Evolutionary conservation across 2,329 filamentous ascomycete species (phyloP).

Genomic region (Claviceps quebecensis): DNA sequence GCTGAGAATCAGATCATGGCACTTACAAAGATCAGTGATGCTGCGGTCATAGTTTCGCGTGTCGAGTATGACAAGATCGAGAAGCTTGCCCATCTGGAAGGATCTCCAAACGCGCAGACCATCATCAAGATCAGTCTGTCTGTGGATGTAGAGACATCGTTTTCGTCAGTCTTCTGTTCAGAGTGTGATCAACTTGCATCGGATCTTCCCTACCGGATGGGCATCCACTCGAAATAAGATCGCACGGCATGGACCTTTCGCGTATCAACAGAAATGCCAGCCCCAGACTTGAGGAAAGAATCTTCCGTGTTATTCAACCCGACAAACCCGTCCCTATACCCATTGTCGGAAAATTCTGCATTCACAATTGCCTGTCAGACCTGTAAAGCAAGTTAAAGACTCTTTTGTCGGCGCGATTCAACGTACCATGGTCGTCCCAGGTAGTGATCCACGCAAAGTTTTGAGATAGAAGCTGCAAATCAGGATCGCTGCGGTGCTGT

Average conservation of each 20-base stretch:
- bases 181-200: not conserved
- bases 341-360: slow-evolving; percentile 46
- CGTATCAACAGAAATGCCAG: slow-evolving; percentile 50
- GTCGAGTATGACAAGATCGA: slow-evolving; percentile 56
- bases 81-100: slow-evolving; percentile 50
- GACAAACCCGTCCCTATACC: slow-evolving; percentile 46
- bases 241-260: slow-evolving; percentile 61
- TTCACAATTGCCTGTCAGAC: not conserved
- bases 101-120: slow-evolving; percentile 54
- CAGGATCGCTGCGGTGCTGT: slow-evolving; percentile 26
- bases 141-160: not conserved
- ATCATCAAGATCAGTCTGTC: slow-evolving; percentile 54
- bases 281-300: slow-evolving; percentile 43
- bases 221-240: slow-evolving; percentile 51
- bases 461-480: slow-evolving; percentile 26
- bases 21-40: slow-evolving; percentile 34
- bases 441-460: slow-evolving; percentile 31
- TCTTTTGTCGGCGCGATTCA: not conserved
- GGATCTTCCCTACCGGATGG: slow-evolving; percentile 13
- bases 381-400: too few species aligned
- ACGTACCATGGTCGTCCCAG: slow-evolving; percentile 34
- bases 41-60: slow-evolving; percentile 55
- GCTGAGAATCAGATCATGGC: not conserved
- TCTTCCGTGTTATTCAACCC: slow-evolving; percentile 52
- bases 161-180: not conserved